phyloP scores from a whole-genome alignment of 768 basidiomycete genomes.

The Leucocoprinus leucothites region DNA sequence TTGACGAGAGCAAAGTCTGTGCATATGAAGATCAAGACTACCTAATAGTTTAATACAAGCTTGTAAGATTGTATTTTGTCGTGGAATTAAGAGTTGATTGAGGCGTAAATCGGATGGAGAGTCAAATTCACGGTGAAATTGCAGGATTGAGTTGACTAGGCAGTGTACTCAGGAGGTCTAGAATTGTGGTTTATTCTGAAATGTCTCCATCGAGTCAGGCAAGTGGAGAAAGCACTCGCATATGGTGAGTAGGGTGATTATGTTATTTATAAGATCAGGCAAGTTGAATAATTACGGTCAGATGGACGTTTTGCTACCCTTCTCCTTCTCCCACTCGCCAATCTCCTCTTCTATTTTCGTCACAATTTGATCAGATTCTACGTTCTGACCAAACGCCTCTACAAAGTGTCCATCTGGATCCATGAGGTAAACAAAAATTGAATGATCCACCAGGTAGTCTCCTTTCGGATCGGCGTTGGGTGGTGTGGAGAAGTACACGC shows the following conservation, averaged over 20 bases:
- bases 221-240: too few relatives aligned
- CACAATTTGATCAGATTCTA: constrained; percentile 64
- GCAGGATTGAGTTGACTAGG: too few relatives aligned
- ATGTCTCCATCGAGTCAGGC: not conserved
- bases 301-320: constrained; percentile 29
- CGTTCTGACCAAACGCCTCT: constrained; percentile 92
- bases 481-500: constrained; percentile 97
- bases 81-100: not conserved
- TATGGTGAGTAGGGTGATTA: not conserved
- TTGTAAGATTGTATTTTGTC: not conserved
- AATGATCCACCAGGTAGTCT: constrained; percentile 97
- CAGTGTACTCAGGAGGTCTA: too few relatives aligned
- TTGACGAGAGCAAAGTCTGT: constrained; percentile 78
- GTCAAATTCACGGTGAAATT: too few relatives aligned
- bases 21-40: constrained; percentile 76
- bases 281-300: not conserved
- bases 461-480: constrained; percentile 82
- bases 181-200: too few relatives aligned
- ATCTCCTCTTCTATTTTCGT: constrained; percentile 54
- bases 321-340: constrained; percentile 39
- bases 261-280: not conserved
- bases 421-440: constrained; percentile 98
- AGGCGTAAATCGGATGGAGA: too few relatives aligned
- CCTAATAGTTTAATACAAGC: constrained; percentile 13
- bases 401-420: constrained; percentile 93